Evolutionary conservation across 2,329 filamentous ascomycete species (phyloP).

Genomic region (Graphiopsis chlorocephala): DNA sequence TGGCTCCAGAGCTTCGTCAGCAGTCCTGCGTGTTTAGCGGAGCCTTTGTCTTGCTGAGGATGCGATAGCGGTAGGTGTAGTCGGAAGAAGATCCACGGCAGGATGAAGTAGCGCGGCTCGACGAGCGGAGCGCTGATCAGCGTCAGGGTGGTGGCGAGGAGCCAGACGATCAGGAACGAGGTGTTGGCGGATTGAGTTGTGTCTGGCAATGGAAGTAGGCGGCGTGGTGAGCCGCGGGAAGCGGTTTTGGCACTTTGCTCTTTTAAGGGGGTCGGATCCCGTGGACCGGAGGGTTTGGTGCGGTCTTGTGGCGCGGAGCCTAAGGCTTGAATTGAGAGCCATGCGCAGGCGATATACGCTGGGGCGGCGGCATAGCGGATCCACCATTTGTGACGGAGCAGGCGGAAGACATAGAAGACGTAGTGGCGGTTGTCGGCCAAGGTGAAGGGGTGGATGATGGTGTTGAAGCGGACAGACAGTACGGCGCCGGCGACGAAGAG

Average conservation of each 20-base stretch:
- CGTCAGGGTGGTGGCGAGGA: conserved; percentile 71
- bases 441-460: conserved; percentile 91
- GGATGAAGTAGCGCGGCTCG: conserved; percentile 92
- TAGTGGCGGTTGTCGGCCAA: conserved; percentile 96
- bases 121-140: conserved; percentile 87
- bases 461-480: conserved; percentile 71
- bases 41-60: background rate
- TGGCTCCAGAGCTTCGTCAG: conserved; percentile 20
- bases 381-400: conserved; percentile 57
- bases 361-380: conserved; percentile 55
- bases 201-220: conserved; percentile 24
- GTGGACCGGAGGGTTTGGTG: conserved; percentile 7
- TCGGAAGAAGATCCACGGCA: conserved; percentile 92
- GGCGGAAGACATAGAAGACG: conserved; percentile 92
- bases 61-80: conserved; percentile 62
- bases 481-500: conserved; percentile 43
- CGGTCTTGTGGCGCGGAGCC: conserved; percentile 31
- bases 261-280: background rate
- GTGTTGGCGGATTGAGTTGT: conserved; percentile 31
- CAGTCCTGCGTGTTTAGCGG: background rate
- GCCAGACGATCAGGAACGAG: conserved; percentile 59
- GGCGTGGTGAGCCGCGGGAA: conserved; percentile 19
- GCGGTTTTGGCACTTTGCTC: conserved; percentile 2
- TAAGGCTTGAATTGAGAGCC: conserved; percentile 64
- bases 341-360: conserved; percentile 69